These are phyloP conservation scores for Lyophyllum semitale DNA, from an alignment of 768 basidiomycete genomes.

Conservation along the genomic window DNA sequence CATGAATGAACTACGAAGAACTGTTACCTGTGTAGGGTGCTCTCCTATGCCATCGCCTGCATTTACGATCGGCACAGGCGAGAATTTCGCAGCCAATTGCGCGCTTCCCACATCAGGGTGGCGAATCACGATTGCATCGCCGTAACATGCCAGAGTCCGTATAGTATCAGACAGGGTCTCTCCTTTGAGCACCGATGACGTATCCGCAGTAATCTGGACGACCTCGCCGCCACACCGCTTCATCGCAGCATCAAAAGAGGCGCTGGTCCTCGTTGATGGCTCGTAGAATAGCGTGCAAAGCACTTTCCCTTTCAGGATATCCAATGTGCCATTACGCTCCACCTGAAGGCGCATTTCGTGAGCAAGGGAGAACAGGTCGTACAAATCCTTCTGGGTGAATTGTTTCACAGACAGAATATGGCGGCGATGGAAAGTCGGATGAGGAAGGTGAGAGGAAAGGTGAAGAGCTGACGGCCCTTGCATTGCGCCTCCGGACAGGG, in stretches of 20 bases:
- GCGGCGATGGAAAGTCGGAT: constrained; percentile 89
- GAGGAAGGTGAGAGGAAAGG: constrained; percentile 52
- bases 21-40: constrained; percentile 89
- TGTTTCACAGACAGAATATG: constrained; percentile 96
- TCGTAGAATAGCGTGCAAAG: constrained; percentile 95
- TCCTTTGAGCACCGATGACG: constrained; percentile 90
- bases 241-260: constrained; percentile 98
- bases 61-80: constrained; percentile 93
- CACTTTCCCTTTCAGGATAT: constrained; percentile 88
- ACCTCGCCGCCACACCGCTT: constrained; percentile 97
- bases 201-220: constrained; percentile 77
- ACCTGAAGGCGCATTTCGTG: constrained; percentile 97
- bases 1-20: not conserved
- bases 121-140: constrained; percentile 91
- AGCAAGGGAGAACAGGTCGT: constrained; percentile 92
- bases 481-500: constrained; percentile 20
- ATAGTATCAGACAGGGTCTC: constrained; percentile 93
- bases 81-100: constrained; percentile 95
- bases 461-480: constrained; percentile 37
- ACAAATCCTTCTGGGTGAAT: constrained; percentile 84
- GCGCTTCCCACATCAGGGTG: constrained; percentile 94
- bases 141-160: constrained; percentile 92
- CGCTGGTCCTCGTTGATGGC: constrained; percentile 92
- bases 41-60: constrained; percentile 97
- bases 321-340: constrained; percentile 85